phyloP scores from a whole-genome alignment of 2,329 filamentous ascomycete species.

The Aspergillus fumigatiaffinis region DNA sequence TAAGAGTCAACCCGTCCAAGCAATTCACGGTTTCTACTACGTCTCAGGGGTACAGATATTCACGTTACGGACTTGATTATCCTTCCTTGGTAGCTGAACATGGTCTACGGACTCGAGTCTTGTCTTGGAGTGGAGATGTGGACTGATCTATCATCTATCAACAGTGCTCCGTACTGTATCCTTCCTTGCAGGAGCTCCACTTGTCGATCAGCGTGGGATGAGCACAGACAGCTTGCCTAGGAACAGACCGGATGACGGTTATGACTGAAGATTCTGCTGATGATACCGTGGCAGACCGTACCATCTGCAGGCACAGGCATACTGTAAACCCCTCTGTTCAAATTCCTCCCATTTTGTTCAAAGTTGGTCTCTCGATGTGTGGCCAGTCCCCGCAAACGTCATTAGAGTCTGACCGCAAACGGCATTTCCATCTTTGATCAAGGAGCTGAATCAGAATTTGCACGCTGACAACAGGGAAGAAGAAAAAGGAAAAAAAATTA shows the following conservation, averaged over 20 bases:
- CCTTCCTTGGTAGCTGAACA: neutral
- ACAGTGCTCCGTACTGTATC: neutral
- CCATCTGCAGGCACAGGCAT: neutral
- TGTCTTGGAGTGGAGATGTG: neutral
- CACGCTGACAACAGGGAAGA: neutral
- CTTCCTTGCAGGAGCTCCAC: neutral
- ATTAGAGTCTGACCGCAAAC: conserved; percentile 2
- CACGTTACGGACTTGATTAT: neutral
- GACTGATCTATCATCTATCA: neutral
- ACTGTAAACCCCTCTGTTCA: neutral
- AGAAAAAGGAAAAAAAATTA: neutral
- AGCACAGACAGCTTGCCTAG: neutral
- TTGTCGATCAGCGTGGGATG: neutral
- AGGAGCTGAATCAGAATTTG: neutral
- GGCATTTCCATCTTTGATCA: neutral
- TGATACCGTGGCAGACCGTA: neutral
- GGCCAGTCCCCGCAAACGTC: conserved; percentile 11
- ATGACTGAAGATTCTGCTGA: neutral
- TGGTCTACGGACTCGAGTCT: neutral
- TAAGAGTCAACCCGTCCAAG: neutral
- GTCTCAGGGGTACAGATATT: neutral
- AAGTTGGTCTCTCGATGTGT: neutral
- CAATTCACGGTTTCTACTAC: neutral
- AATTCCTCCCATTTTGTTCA: neutral
- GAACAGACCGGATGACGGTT: neutral